A percentile compares a stretch with the other conserved stretches of the same genome.
These are phyloP conservation scores for Didymella glomerata DNA, from an alignment of 2,329 filamentous ascomycete genomes.

Conservation along the genomic window DNA sequence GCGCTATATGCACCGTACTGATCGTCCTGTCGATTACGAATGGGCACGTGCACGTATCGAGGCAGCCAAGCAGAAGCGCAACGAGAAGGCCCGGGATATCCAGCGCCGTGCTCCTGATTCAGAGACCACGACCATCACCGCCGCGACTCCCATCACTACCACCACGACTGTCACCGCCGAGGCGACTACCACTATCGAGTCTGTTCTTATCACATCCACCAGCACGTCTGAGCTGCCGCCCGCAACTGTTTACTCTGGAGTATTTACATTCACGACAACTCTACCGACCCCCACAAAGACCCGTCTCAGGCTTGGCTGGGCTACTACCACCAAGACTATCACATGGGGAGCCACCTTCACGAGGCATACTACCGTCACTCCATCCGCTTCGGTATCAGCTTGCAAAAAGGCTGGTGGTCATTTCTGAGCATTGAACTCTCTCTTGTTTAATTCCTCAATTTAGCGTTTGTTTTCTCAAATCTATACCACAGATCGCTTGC, in stretches of 20 bases:
- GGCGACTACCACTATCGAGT: conserved; percentile 42
- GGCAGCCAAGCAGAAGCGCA: conserved; percentile 46
- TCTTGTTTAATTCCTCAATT: neutral
- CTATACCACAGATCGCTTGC: conserved; percentile 2
- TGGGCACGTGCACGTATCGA: conserved; percentile 48
- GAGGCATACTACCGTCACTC: conserved; percentile 47
- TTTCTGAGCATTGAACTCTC: conserved; percentile 19
- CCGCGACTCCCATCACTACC: conserved; percentile 37
- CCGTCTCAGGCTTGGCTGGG: conserved; percentile 39
- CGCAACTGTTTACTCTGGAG: conserved; percentile 48
- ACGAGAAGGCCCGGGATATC: conserved; percentile 33
- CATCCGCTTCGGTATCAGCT: conserved; percentile 44
- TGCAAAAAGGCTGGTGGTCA: conserved; percentile 49
- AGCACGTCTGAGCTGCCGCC: conserved; percentile 46
- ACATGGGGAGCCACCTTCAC: conserved; percentile 49
- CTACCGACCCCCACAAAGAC: conserved; percentile 47
- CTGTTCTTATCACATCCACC: conserved; percentile 34
- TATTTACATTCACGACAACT: conserved; percentile 45
- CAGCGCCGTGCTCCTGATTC: conserved; percentile 50
- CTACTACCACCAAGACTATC: conserved; percentile 45
- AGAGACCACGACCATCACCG: conserved; percentile 47
- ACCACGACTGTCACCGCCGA: conserved; percentile 43
- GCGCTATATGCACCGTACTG: conserved; percentile 36
- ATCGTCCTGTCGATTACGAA: conserved; percentile 44
- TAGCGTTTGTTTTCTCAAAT: neutral